phyloP scores from a whole-genome alignment of 495 filamentous ascomycete species.

The Saxispiralis lemnorum region DNA sequence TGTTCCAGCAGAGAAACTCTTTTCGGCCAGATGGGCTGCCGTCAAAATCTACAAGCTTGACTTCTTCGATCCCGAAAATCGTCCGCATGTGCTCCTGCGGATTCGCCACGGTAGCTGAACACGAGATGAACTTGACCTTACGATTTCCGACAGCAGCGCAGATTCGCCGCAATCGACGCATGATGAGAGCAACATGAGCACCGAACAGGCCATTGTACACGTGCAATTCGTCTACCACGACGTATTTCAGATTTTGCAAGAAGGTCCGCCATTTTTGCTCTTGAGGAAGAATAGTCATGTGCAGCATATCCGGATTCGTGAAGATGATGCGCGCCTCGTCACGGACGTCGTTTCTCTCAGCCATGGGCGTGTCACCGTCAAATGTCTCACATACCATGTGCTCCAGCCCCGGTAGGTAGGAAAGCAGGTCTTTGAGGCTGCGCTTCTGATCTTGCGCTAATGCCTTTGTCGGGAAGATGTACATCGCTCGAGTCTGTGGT shows the following conservation, averaged over 20 bases:
- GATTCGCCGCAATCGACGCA: conserved; percentile 74
- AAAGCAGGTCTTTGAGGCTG: conserved; percentile 68
- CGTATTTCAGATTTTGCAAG: conserved; percentile 72
- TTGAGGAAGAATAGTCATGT: conserved; percentile 82
- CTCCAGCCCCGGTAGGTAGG: conserved; percentile 61
- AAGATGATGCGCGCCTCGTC: conserved; percentile 90
- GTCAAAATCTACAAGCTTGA: conserved; percentile 71
- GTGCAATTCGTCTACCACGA: conserved; percentile 69
- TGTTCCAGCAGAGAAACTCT: conserved; percentile 96
- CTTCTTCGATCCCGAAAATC: conserved; percentile 73
- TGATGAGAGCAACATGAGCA: conserved; percentile 83
- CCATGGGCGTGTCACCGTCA: conserved; percentile 84
- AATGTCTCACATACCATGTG: conserved; percentile 75
- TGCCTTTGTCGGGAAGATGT: conserved; percentile 96
- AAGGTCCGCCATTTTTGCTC: conserved; percentile 82
- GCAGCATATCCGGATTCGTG: conserved; percentile 97
- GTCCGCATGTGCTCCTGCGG: conserved; percentile 81
- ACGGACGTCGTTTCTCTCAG: conserved; percentile 56
- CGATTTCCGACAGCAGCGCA: conserved; percentile 85
- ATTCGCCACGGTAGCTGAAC: conserved; percentile 93
- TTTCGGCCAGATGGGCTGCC: conserved; percentile 87
- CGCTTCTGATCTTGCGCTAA: conserved; percentile 87
- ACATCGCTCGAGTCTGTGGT: conserved; percentile 65
- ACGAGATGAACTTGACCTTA: conserved; percentile 83
- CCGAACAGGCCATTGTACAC: conserved; percentile 94